Evolutionary conservation across 441 rosid genomes (phyloP), one percentile per base, ranked within the genome.

Genomic region (Melastoma candidum): DNA sequence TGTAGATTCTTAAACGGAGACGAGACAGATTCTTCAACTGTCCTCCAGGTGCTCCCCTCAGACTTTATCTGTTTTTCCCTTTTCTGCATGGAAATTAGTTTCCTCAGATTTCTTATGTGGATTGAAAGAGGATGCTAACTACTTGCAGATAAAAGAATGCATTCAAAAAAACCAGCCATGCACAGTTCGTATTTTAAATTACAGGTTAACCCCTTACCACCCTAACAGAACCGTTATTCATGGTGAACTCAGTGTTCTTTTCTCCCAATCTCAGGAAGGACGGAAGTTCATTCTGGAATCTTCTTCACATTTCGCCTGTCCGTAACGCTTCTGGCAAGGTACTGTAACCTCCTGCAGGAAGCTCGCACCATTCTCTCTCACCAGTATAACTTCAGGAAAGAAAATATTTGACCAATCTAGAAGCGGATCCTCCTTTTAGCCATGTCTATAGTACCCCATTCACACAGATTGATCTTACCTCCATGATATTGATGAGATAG

Each of bases 241-340:
- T 26, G 12, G 36, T 59, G 45, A 58, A 41, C 51, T 60, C 77
- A 55, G 24, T 45, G 50, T 43, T 50, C 60, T 60, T 48, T 48
- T 67, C 47, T 61, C 68, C 65, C 59, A 63, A 32, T 67, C 54
- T 48, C 84, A 90, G 98, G 79, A 87, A 80, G 77, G 85, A 90
- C 36, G 68, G 70, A 61, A 81, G 80, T 66, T 59, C 78, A 5
- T 90, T 90, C 67, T 85, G 96, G 96, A 85, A 80, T 76, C 75
- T 73, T 68, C 95, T 90, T 52, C 98, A 90, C 75, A 75, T 87
- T 54, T 83, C 96, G 24, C 98, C 96, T 4, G 72, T 90, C 63
- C 90, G 88, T 53, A 81, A 83, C 76, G 95, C 98, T 63, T 76
- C 85, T 46, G 98, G 98, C 65, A 87, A 90, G 98, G 96, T 85